Evolutionary conservation across 2,329 filamentous ascomycete genomes (phyloP), one percentile per base, ranked within the genome.

Genomic region (Metarhizium rileyi): DNA sequence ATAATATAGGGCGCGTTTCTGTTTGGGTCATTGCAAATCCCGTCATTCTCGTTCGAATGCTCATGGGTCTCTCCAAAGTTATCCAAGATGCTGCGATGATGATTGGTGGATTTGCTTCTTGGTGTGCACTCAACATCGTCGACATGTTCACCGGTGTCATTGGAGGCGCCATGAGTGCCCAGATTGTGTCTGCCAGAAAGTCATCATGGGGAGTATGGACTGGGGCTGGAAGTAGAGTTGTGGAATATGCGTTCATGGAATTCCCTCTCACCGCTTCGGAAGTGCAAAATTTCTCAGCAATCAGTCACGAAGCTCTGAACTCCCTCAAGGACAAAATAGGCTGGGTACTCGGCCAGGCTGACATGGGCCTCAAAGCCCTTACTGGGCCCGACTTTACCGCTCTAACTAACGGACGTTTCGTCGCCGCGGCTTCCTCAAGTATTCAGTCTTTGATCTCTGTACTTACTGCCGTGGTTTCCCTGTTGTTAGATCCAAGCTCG

Each of bases 1-100:
- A 97, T 68, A 85, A 96, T 49, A 83, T 90, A 61, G 93, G 93
- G 14, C 90, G 95, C 56, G 73, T 95, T 25, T 82, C 87, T 4
- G 75, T 97, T 41, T 83, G 91, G 63, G 73, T 90, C 46, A 64
- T 91, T 23, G 88, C 87, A 12, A 89, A 90, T 56, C 91, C 91
- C 2, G 70, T 88, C 63, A 77, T 89, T 14, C 82, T 91, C 4
- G 70, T 95, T 22, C 81, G 81, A 44, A 74, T 90, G 38, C 63
- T 90, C 9, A 87, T 90, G 41, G 79, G 81, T 49, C 64, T 83
- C 38, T 86, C 86, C n/a, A 90, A 90, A 59, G 74, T 95, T 42
- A 66, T 90, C 27, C 85, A 95, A 53, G 91, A 97, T 61, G 69
- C 80, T 4, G 75, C 77, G 3, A 75, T 93, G n/a, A 77, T 87